Percentiles rank a stretch among this genome's conserved stretches.
These are phyloP conservation scores for Chlorella variabilis DNA, from an alignment of 163 green algal genomes.

Conservation along the genomic window DNA sequence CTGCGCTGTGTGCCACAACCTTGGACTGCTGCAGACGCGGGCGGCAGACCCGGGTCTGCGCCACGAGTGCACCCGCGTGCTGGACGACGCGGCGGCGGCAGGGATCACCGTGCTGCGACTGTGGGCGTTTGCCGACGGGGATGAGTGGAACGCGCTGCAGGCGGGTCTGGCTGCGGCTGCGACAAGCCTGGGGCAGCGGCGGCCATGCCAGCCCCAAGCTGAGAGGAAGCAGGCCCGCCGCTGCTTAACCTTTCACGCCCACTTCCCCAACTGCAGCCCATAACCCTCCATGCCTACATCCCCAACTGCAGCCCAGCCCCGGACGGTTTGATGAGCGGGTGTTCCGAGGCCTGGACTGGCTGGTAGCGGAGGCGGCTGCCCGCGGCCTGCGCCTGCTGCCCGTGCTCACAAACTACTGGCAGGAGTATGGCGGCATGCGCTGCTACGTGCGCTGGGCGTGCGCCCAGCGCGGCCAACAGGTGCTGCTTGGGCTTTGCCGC, in stretches of 20 bases:
- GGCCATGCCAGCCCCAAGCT: too few relatives aligned
- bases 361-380: conserved; percentile 49
- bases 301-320: conserved; percentile 38
- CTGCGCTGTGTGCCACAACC: too few relatives aligned
- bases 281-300: too few relatives aligned
- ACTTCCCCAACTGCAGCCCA: too few relatives aligned
- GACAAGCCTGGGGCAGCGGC: neutral
- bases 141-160: conserved; percentile 62
- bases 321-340: conserved; percentile 54
- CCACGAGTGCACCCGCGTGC: conserved; percentile 58
- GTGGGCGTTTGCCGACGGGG: conserved; percentile 63
- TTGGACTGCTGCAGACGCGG: conserved; percentile 52
- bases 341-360: conserved; percentile 63
- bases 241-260: too few relatives aligned
- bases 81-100: conserved; percentile 57
- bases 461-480: conserved; percentile 18
- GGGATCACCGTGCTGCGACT: conserved; percentile 59
- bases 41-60: conserved; percentile 53
- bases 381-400: conserved; percentile 64
- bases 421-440: conserved; percentile 70
- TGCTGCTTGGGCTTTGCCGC: neutral
- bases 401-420: conserved; percentile 79
- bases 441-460: conserved; percentile 55
- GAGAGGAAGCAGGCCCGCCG: too few relatives aligned
- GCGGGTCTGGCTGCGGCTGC: neutral